Conservation (phyloP, 169 alveolate species). For the Neospora caninum region DNA sequence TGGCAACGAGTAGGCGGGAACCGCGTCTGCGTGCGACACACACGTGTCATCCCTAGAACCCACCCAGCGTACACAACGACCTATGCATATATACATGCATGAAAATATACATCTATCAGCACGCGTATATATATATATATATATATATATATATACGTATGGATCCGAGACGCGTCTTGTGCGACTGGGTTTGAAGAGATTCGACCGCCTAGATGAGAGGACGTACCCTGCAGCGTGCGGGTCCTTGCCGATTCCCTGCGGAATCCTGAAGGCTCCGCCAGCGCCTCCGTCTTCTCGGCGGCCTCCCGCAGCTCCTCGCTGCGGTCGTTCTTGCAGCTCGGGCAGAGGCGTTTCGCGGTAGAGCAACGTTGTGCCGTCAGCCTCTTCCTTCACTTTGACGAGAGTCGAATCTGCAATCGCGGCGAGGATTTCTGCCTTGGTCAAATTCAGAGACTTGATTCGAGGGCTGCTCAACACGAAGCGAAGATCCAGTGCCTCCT, state of each 20-base stretch:
- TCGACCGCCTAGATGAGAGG: too few relatives aligned
- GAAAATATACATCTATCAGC: neutral
- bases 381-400: slow-evolving; percentile 7
- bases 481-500: slow-evolving; percentile 46
- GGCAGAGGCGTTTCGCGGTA: slow-evolving; percentile 35
- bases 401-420: slow-evolving; percentile 8
- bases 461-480: slow-evolving; percentile 57
- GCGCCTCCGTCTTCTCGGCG: neutral
- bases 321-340: neutral
- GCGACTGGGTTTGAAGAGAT: too few relatives aligned
- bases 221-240: slow-evolving; percentile 55
- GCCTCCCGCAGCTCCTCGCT: neutral
- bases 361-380: neutral
- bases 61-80: too few relatives aligned
- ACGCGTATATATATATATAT: neutral
- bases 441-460: slow-evolving; percentile 16
- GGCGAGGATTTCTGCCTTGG: slow-evolving; percentile 26
- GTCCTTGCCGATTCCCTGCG: slow-evolving; percentile 21
- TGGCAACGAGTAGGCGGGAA: too few relatives aligned
- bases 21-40: too few relatives aligned
- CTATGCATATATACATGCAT: neutral
- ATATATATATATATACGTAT: neutral
- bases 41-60: too few relatives aligned
- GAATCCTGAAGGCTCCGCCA: neutral
- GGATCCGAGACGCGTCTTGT: too few relatives aligned